Evolutionary conservation across 2,329 filamentous ascomycete genomes (phyloP).

Genomic region (Ophiosphaerella korrae): DNA sequence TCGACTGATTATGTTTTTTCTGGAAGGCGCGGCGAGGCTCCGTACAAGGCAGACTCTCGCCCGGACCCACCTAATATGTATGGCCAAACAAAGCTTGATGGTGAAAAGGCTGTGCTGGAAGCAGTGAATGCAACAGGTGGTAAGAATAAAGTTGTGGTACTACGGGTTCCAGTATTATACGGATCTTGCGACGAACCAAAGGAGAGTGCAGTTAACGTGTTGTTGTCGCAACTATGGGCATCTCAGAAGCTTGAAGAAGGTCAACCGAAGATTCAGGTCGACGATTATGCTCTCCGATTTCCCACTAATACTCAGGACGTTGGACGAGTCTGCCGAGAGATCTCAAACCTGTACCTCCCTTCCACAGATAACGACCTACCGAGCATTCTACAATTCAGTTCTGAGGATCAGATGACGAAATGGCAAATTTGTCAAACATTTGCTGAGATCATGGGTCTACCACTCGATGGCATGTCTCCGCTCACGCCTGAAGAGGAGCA

Average conservation of each 20-base stretch:
- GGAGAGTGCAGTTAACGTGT: slow-evolving; percentile 82
- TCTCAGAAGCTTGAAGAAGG: slow-evolving; percentile 61
- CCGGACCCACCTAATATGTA: slow-evolving; percentile 74
- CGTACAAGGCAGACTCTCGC: slow-evolving; percentile 70
- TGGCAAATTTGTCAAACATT: slow-evolving; percentile 84
- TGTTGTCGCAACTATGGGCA: slow-evolving; percentile 78
- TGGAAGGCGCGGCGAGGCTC: slow-evolving; percentile 76
- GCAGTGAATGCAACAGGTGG: slow-evolving; percentile 49
- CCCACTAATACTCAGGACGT: slow-evolving; percentile 91
- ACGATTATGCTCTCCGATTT: slow-evolving; percentile 83
- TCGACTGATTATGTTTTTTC: slow-evolving; percentile 84
- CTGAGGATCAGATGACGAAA: slow-evolving; percentile 85
- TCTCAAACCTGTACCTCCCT: slow-evolving; percentile 68
- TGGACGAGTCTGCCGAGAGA: slow-evolving; percentile 75
- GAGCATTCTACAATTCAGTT: slow-evolving; percentile 78
- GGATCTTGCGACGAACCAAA: slow-evolving; percentile 68
- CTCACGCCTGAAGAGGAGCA: slow-evolving; percentile 67
- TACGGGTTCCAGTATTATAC: slow-evolving; percentile 85
- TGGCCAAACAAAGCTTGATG: slow-evolving; percentile 73
- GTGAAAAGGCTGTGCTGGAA: slow-evolving; percentile 71
- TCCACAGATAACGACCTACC: slow-evolving; percentile 61
- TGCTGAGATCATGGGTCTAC: slow-evolving; percentile 77
- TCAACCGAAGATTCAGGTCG: slow-evolving; percentile 70
- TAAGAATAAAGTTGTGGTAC: slow-evolving; percentile 58
- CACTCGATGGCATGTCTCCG: slow-evolving; percentile 67